Evolutionary conservation across 2,329 filamentous ascomycete species (phyloP), one percentile per base, ranked within the genome.

Genomic region (Myriosclerotinia curreyana): DNA sequence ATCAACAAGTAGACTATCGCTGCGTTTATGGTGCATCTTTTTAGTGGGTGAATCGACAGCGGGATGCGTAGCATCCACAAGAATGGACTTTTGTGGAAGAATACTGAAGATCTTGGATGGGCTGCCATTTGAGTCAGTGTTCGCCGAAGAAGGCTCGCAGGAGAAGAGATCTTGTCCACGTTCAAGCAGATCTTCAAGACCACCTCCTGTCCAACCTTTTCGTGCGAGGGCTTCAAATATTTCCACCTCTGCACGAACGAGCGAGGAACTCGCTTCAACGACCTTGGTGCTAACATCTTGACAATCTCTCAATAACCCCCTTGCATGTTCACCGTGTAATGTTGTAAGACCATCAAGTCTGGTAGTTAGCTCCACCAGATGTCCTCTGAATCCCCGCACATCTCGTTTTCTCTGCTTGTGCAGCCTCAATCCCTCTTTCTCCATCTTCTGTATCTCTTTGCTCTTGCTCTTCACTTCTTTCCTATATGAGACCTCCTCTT

Each of bases 171-270:
- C 86, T 44, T 80, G 79, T 11, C 86, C 86, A 71, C 82, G 84
- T 66, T 89, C 86, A 3, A 89, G 76, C 5, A 89, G 75, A 42
- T 88, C 86, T 65, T 89, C 86, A 36, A 89, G 76, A 0, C 86
- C 86, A 38, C 86, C 86, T 46, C 86, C 86, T 25, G 78, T 82
- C 86, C 86, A 89, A 9, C 86, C 86, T 71, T 89, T 89, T 66
- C 85, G 77, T 25, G 86, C 86, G 31, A 89, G 76, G 31, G 82
- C 79, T 76, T 89, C 86, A 65, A 88, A 88, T 36, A 89, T 89
- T 74, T 89, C 86, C 25, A 89, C 83, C 76, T 89, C 86, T 62
- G 86, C 86, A 22, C 86, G 79, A 15, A 88, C 86, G 14, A 89
- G 79, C 66, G 83, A 85, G 71, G 86, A 87, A 70, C 83, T 83